These are phyloP conservation scores for Metschnikowia kunwiensis DNA, from an alignment of 805 yeast genomes.

Conservation along the genomic window DNA sequence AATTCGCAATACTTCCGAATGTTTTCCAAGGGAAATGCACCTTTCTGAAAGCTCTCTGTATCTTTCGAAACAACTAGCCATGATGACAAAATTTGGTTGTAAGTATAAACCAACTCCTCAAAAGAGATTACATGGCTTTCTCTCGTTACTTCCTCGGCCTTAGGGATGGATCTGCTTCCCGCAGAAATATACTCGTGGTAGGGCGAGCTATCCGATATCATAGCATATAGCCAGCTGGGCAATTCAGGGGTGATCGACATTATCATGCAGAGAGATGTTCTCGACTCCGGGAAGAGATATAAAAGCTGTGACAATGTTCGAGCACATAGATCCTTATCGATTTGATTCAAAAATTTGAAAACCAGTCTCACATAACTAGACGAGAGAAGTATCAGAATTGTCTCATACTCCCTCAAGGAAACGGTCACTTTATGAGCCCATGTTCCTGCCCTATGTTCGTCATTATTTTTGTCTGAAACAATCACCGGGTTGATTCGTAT, in stretches of 20 bases:
- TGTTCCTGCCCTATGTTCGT: neutral
- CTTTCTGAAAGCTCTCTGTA: slow-evolving; percentile 48
- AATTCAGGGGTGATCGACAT: slow-evolving; percentile 41
- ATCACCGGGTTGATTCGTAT: slow-evolving; percentile 2
- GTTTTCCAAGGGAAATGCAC: slow-evolving; percentile 39
- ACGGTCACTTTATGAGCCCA: neutral
- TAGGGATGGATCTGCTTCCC: too few species aligned
- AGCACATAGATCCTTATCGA: slow-evolving; percentile 14
- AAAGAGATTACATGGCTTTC: slow-evolving; percentile 17
- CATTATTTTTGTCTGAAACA: neutral
- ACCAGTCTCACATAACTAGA: slow-evolving; percentile 8
- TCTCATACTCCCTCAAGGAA: neutral
- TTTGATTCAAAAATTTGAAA: neutral
- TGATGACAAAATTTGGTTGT: slow-evolving; percentile 62
- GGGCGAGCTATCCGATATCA: slow-evolving; percentile 21
- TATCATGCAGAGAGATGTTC: slow-evolving; percentile 39
- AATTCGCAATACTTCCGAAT: slow-evolving; percentile 44
- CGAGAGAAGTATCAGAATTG: slow-evolving; percentile 5
- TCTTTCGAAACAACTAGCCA: slow-evolving; percentile 69
- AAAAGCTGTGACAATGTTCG: slow-evolving; percentile 29
- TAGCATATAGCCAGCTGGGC: slow-evolving; percentile 29
- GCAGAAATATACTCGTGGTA: slow-evolving; percentile 12
- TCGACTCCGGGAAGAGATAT: slow-evolving; percentile 35
- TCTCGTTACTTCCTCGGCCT: too few species aligned
- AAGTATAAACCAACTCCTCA: slow-evolving; percentile 42